These are phyloP conservation scores for Cochliopodium minus DNA, from an alignment of 208 protist genomes.

Conservation along the genomic window DNA sequence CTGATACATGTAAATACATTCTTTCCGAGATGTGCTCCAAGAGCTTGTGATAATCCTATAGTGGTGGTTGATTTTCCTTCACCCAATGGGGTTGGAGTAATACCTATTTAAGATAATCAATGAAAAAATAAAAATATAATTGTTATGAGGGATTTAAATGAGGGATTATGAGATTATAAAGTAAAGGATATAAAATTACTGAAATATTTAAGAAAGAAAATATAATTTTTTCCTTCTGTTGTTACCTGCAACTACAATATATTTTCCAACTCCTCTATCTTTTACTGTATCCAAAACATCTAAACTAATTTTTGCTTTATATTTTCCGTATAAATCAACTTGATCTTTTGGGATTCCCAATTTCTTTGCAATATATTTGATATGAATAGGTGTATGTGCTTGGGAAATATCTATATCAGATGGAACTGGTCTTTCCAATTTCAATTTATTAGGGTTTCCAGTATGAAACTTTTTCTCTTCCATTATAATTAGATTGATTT, in stretches of 20 bases:
- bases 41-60: slow-evolving; percentile 80
- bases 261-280: slow-evolving; percentile 9
- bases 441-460: too few species aligned
- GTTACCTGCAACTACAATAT: slow-evolving; percentile 7
- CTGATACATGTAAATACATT: slow-evolving; percentile 81
- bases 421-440: slow-evolving; percentile 4
- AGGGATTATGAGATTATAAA: too few species aligned
- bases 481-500: too few species aligned
- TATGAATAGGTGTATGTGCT: neutral
- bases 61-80: slow-evolving; percentile 94
- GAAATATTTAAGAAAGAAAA: too few species aligned
- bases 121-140: slow-evolving; percentile 13
- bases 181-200: too few species aligned
- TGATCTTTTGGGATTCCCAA: slow-evolving; percentile 9
- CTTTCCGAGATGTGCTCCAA: slow-evolving; percentile 76
- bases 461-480: too few species aligned
- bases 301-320: slow-evolving; percentile 9
- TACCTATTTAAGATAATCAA: slow-evolving; percentile 7
- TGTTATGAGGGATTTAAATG: too few species aligned
- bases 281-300: neutral
- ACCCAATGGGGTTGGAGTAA: slow-evolving; percentile 32
- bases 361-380: neutral
- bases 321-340: slow-evolving; percentile 6
- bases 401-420: slow-evolving; percentile 15
- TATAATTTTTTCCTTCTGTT: too few species aligned